Evolutionary conservation across 1,284 basidiomycete genomes (phyloP).

Genomic region (Malassezia japonica): DNA sequence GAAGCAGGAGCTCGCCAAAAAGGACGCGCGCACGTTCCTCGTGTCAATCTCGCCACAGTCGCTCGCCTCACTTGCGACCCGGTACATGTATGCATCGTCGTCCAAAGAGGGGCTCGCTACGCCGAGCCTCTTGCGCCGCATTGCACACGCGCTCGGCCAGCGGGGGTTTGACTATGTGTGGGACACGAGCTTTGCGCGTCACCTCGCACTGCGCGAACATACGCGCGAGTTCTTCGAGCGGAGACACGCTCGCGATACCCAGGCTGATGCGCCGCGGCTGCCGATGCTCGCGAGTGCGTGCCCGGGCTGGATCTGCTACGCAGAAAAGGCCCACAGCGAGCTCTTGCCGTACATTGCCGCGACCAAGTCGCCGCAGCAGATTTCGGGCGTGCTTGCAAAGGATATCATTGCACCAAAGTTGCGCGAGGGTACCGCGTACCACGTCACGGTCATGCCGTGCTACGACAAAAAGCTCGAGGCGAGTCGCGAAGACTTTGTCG

Average conservation of each 20-base stretch:
- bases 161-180: constrained; percentile 68
- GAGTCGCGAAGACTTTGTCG: constrained; percentile 54
- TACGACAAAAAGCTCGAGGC: constrained; percentile 99
- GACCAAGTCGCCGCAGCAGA: constrained; percentile 84
- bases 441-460: constrained; percentile 96
- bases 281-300: constrained; percentile 93
- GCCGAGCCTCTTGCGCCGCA: constrained; percentile 49
- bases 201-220: constrained; percentile 73
- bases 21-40: constrained; percentile 20
- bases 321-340: constrained; percentile 86
- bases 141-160: constrained; percentile 49
- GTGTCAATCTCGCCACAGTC: constrained; percentile 65
- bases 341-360: constrained; percentile 79
- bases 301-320: constrained; percentile 98
- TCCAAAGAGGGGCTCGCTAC: constrained; percentile 48
- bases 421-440: constrained; percentile 55
- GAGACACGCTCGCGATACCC: constrained; percentile 8
- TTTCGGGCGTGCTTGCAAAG: constrained; percentile 89
- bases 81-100: constrained; percentile 6
- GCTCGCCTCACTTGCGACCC: constrained; percentile 62
- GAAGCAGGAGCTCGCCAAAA: constrained; percentile 50
- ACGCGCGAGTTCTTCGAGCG: constrained; percentile 62
- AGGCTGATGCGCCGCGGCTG: constrained; percentile 50
- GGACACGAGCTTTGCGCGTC: constrained; percentile 89
- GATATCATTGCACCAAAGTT: constrained; percentile 57